A percentile compares a stretch with the other conserved stretches of the same genome.
These are phyloP conservation scores for Glycine tomentella DNA, from an alignment of 306 rosid species.

Conservation along the genomic window DNA sequence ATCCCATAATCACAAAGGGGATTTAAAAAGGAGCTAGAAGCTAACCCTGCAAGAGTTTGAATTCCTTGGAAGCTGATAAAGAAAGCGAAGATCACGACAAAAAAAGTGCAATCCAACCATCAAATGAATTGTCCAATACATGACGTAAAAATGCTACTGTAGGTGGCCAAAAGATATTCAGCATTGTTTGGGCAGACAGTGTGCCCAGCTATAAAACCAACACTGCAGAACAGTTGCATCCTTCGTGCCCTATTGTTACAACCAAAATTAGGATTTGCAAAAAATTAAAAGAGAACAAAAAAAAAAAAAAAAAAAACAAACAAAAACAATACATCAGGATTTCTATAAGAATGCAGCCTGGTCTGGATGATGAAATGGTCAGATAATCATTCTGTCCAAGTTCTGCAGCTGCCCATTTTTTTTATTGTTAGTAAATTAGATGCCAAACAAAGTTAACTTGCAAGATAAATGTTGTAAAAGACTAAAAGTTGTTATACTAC, in stretches of 20 bases:
- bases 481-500: background rate
- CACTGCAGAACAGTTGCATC: slow-evolving; percentile 11
- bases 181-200: slow-evolving; percentile 4
- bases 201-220: slow-evolving; percentile 8
- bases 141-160: slow-evolving; percentile 22
- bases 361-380: slow-evolving; percentile 4
- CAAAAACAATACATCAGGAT: no score
- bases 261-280: no score
- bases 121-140: slow-evolving; percentile 29
- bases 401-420: slow-evolving; percentile 10
- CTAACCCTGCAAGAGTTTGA: slow-evolving; percentile 5
- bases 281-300: no score
- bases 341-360: slow-evolving; percentile 24
- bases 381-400: slow-evolving; percentile 25
- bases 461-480: background rate
- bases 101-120: slow-evolving; percentile 24
- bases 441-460: background rate
- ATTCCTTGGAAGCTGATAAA: background rate
- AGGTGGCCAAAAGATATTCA: slow-evolving; percentile 20
- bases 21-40: background rate
- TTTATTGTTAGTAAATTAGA: background rate
- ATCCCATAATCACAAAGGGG: no score
- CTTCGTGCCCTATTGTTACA: no score
- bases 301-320: no score
- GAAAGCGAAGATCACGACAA: slow-evolving; percentile 12